phyloP scores from a whole-genome alignment of 495 filamentous ascomycete genomes.

The Penicillium roqueforti region DNA sequence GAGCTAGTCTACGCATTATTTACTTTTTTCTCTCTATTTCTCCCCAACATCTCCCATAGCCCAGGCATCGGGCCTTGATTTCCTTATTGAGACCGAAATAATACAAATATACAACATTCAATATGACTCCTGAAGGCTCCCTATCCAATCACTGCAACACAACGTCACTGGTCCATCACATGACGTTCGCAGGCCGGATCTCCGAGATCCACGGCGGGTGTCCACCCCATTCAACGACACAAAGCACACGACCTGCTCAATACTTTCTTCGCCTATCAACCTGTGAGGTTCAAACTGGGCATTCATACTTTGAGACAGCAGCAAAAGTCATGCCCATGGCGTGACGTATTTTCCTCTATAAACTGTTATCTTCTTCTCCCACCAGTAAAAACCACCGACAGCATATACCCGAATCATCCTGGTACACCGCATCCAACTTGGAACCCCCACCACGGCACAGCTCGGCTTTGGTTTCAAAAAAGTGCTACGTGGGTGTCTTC shows the following conservation, averaged over 20 bases:
- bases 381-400: slow-evolving; percentile 14
- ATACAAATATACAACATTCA: not conserved
- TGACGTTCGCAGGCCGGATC: slow-evolving; percentile 12
- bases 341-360: not conserved
- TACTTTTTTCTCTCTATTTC: not conserved
- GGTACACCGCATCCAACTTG: slow-evolving; percentile 26
- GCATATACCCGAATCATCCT: slow-evolving; percentile 17
- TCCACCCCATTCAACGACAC: slow-evolving; percentile 1
- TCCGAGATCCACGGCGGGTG: slow-evolving; percentile 7
- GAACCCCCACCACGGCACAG: slow-evolving; percentile 19
- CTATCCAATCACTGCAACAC: not conserved
- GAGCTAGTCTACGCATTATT: not conserved
- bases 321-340: not conserved
- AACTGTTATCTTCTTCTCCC: slow-evolving; percentile 14
- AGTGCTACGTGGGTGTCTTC: slow-evolving; percentile 17
- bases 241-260: not conserved
- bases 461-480: slow-evolving; percentile 10
- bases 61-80: not conserved
- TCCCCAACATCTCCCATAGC: not conserved
- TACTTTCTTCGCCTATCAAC: not conserved
- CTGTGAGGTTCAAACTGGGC: not conserved
- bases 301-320: not conserved
- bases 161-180: slow-evolving; percentile 12
- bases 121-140: not conserved
- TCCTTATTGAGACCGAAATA: not conserved